Evolutionary conservation across 345 rosid species (phyloP).

Genomic region (Citrus unshiu): DNA sequence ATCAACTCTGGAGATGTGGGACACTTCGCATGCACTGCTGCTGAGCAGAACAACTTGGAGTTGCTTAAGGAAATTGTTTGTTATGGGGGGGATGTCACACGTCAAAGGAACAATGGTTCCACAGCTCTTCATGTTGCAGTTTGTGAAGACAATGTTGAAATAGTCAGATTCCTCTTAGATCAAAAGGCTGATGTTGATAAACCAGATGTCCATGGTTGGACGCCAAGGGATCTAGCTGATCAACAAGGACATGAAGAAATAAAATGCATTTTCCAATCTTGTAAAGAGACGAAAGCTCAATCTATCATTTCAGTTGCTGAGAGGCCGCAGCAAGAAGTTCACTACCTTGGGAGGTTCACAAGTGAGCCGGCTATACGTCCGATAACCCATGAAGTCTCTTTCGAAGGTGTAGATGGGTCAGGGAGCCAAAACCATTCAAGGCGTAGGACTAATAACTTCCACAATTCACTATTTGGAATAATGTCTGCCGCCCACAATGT

Average conservation of each 20-base stretch:
- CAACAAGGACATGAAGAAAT: slow-evolving; percentile 88
- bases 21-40: slow-evolving; percentile 65
- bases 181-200: slow-evolving; percentile 65
- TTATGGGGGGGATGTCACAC: slow-evolving; percentile 56
- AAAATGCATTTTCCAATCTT: slow-evolving; percentile 42
- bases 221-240: slow-evolving; percentile 67
- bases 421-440: slow-evolving; percentile 45
- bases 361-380: slow-evolving; percentile 74
- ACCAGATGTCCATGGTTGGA: slow-evolving; percentile 64
- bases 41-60: slow-evolving; percentile 60
- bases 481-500: slow-evolving; percentile 52
- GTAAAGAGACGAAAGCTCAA: slow-evolving; percentile 29
- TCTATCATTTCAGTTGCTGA: slow-evolving; percentile 42
- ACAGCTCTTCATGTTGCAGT: slow-evolving; percentile 86
- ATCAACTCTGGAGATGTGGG: slow-evolving; percentile 68
- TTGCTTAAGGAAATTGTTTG: slow-evolving; percentile 54
- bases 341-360: slow-evolving; percentile 57
- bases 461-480: slow-evolving; percentile 74
- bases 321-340: slow-evolving; percentile 37
- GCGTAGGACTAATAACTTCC: slow-evolving; percentile 55
- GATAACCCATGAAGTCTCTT: slow-evolving; percentile 19
- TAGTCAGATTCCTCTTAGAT: slow-evolving; percentile 61
- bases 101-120: slow-evolving; percentile 44
- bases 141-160: slow-evolving; percentile 65
- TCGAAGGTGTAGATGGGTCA: slow-evolving; percentile 38